phyloP scores from a whole-genome alignment of 2,329 filamentous ascomycete genomes.

The Penicillium psychrosexuale region DNA sequence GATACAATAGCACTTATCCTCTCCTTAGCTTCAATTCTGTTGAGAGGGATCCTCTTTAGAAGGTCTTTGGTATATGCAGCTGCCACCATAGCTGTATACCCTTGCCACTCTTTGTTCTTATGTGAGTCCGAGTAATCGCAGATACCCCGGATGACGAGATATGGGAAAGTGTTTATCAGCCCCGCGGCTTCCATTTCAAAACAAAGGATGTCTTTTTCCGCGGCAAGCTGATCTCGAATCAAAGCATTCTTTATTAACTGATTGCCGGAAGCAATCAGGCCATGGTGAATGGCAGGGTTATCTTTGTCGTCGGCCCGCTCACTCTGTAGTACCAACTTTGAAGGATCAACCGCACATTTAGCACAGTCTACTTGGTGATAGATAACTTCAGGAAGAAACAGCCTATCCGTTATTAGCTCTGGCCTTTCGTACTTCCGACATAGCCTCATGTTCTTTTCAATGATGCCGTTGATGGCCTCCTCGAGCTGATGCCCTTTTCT shows the following conservation, averaged over 20 bases:
- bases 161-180: conserved; percentile 1
- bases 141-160: neutral
- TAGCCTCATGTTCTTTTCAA: too few relatives aligned
- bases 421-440: neutral
- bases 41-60: too few relatives aligned
- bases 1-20: too few relatives aligned
- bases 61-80: conserved; percentile 8
- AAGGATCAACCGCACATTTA: too few relatives aligned
- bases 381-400: neutral
- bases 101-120: conserved; percentile 1
- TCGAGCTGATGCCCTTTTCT: neutral
- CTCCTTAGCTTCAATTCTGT: too few relatives aligned
- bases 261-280: neutral
- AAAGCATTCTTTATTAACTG: neutral
- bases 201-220: neutral
- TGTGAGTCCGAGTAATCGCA: conserved; percentile 15
- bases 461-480: neutral
- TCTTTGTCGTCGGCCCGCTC: neutral
- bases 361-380: too few relatives aligned
- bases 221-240: neutral
- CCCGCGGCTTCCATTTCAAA: neutral
- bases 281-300: neutral
- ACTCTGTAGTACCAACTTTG: too few relatives aligned
- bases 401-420: neutral
- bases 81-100: conserved; percentile 16